Base-by-base conservation (phyloP, 164 flowering plant genomes). In the Macadamia tetraphylla region DNA sequence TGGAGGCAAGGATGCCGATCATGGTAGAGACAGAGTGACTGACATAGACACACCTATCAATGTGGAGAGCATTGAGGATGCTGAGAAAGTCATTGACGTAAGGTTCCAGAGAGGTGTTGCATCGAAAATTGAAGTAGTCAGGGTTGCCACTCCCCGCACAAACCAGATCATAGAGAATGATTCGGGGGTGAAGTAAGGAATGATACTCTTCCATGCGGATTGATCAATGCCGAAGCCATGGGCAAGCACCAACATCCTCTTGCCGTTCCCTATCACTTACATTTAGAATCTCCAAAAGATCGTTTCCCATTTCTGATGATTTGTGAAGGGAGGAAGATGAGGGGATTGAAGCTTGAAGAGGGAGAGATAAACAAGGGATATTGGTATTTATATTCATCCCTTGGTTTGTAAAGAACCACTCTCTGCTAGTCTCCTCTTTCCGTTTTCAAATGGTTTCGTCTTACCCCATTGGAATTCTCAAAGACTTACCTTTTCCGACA, bases 71-170 rank as follows among this genome's bases (percentile, higher is more conserved):
- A 63, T 87, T 88, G 46, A 94, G 95, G 65, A 94, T 92, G 74
- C 73, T 14, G 64, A 94, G 85, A 43, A 94, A 78, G 77, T 94
- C 98, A 53, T 94, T 96, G 29, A 87, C 97, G 70, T 80, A 92
- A 55, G 88, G 78, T 52, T 94, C 97, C 15, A 94, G 94, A 10
- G 84, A 67, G 46, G 87, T 76, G 87, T 94, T 89, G 0, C 90
- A 84, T 1, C 73, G 64, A 79, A 86, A 90, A 55, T 94, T 88
- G 70, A 94, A 94, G 81, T 80, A 75, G 67, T 88, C 97, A 0
- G 99, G 99, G 70, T 89, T 88, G 76, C 92, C 98, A 64, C 88
- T 92, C 63, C 98, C 99, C 52, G 98, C 97, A 67, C 98, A 95
- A 29, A 85, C 96, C 1, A 95, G 87, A 73, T 95, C 98, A 63